Evolutionary conservation across 192 early-diverging fungal genomes (phyloP), one percentile per base, ranked within the genome.

Genomic region (Podila epigama): DNA sequence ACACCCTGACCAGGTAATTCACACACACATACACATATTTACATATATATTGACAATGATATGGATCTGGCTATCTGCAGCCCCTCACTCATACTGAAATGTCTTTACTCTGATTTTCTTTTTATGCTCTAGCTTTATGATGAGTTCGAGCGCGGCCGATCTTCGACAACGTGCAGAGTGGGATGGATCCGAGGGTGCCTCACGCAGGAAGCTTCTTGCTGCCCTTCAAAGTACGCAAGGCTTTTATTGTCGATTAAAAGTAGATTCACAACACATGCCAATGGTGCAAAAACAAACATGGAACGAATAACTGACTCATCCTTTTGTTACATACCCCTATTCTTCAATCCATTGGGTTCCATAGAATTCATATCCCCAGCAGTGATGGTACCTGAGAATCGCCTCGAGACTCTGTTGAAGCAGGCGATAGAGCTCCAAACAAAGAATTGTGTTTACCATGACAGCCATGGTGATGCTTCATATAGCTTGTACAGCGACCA

Each of bases 361-460:
- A 79, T 32, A 92, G 91, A 83, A 51, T 88, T 88, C 67, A 89
- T 98, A 51, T 87, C 92, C 5, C 88, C 94, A 0, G 80, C 89
- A 3, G 81, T 91, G 39, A 97, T 97, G 93, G 91, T 99, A 51
- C 98, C 97, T 9, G 87, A 89, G 35, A 84, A 84, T 44, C 86
- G 98, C 18, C 85, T 99, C 51, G 87, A 96, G 57, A 89, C 87
- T 13, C 79, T 99, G 51, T 73, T 98, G 12, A 80, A 89, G 32
- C 96, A 98, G 68, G 91, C 96, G 3, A 67, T 92, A 11, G 79
- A 87, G 52, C 60, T 87, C 27, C 97, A 98, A 69, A 82, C 83
- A 48, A 83, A 71, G 16, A 84, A 89, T 25, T 99, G 98, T 75
- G 66, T 92, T 52, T 95, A 96, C 79, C 98, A 99, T 62, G 88